Evolutionary conservation across 1,139 yeast species (phyloP), one percentile per base, ranked within the genome.

Genomic region (Suhomyces yuchorum): DNA sequence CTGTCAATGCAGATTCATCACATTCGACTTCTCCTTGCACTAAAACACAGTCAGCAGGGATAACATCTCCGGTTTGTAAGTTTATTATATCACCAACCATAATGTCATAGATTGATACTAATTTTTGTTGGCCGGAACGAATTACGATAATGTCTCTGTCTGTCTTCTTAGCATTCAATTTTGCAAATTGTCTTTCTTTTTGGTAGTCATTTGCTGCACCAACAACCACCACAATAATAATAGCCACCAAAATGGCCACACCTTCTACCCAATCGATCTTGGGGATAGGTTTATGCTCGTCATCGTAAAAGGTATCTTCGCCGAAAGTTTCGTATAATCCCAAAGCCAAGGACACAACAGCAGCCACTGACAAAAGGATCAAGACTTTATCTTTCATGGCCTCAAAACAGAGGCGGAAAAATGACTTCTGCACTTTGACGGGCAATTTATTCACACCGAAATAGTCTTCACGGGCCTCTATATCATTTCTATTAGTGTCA

Each of bases 181-280:
- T 85, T 44, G 90, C 90, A 70, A 95, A 95, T 66, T 93, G 99
- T 14, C 91, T 75, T 66, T 95, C 99, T 65, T 95, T 95, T 65
- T 93, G 97, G 73, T 88, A 95, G 68, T 95, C 99, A 66, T 95
- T 95, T 17, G 82, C 87, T 2, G 97, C 96, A 43, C 97, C 96
- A 12, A 95, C 99, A 3, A 89, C 56, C 5, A 95, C 96, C 36
- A 95, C 98, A 52, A 95, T 93, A 8, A 83, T 61, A 24, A 95
- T 88, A 15, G 99, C 99, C 17, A 87, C 88, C 56, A 95, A 80
- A 62, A 95, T 95, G 37, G 99, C 99, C 37, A 92, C 96, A 56
- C 99, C 99, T 72, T 93, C 99, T 42, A 95, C 97, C 97, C 97
- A 91, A 62, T 91, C 96, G 23, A 92, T 93, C 58, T 82, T 81